These are phyloP conservation scores for Tolypocladium inflatum DNA, from an alignment of 2,329 filamentous ascomycete genomes.

Conservation along the genomic window DNA sequence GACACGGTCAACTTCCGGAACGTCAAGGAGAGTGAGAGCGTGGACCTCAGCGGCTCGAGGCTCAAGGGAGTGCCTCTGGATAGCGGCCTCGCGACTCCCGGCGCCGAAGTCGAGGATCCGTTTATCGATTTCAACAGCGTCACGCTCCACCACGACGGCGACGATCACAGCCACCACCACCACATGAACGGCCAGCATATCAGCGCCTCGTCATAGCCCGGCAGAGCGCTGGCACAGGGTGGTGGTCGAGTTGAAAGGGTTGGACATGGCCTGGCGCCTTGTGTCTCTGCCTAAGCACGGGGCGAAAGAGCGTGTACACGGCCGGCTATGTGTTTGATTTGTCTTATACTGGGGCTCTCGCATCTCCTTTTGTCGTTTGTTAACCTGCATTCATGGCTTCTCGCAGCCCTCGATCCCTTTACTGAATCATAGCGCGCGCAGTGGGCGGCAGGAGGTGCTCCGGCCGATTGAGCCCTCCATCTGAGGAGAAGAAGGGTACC, in stretches of 20 bases:
- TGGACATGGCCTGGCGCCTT: not conserved
- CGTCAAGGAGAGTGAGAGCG: constrained; percentile 93
- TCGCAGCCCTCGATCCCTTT: not conserved
- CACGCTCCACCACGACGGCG: constrained; percentile 91
- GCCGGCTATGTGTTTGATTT: not conserved
- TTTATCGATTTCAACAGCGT: constrained; percentile 99
- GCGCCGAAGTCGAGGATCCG: constrained; percentile 73
- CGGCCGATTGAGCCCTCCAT: not conserved
- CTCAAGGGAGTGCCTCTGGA: constrained; percentile 78
- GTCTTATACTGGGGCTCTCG: not conserved
- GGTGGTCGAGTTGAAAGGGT: not conserved
- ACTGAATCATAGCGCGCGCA: not conserved
- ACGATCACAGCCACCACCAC: constrained; percentile 44
- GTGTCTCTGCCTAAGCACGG: not conserved
- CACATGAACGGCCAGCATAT: constrained; percentile 13
- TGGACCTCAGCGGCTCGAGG: constrained; percentile 64
- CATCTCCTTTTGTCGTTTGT: not conserved
- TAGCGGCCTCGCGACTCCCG: constrained; percentile 76
- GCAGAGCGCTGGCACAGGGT: not conserved
- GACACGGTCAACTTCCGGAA: constrained; percentile 97
- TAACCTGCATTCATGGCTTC: not conserved
- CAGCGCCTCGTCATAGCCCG: constrained; percentile 8
- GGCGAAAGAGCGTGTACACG: not conserved
- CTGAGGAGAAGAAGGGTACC: not conserved
- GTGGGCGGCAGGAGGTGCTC: not conserved